Percentiles rank a stretch among this genome's conserved stretches.
These are phyloP conservation scores for Thoreauomyces humboldtii DNA, from an alignment of 192 early-diverging fungal species.

Conservation along the genomic window DNA sequence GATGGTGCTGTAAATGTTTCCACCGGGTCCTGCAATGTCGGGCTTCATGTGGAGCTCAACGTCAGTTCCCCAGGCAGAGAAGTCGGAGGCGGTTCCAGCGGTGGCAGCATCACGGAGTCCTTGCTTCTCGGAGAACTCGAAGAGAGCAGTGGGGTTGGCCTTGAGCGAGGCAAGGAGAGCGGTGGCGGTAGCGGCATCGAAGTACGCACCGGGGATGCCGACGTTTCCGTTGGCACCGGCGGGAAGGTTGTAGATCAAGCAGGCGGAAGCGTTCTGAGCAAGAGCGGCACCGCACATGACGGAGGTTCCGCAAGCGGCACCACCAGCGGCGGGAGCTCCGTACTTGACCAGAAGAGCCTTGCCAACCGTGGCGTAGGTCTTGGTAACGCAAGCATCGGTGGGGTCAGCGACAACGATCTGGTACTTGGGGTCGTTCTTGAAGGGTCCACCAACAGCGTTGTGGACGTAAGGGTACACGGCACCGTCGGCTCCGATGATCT, in stretches of 20 bases:
- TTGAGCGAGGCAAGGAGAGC: slow-evolving; percentile 27
- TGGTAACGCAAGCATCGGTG: slow-evolving; percentile 20
- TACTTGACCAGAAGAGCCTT: slow-evolving; percentile 36
- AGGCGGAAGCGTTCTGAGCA: slow-evolving; percentile 25
- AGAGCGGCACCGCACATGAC: slow-evolving; percentile 28
- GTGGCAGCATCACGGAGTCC: slow-evolving; percentile 42
- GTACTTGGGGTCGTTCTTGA: not conserved
- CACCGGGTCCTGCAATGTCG: slow-evolving; percentile 42
- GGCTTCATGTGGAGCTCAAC: slow-evolving; percentile 65
- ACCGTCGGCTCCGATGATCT: not conserved
- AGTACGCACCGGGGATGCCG: slow-evolving; percentile 13
- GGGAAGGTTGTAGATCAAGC: slow-evolving; percentile 33
- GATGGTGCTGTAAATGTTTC: slow-evolving; percentile 33
- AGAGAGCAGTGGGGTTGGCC: slow-evolving; percentile 25
- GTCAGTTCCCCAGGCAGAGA: slow-evolving; percentile 73
- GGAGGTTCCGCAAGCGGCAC: slow-evolving; percentile 1
- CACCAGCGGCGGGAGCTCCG: no score
- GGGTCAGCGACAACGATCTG: slow-evolving; percentile 16
- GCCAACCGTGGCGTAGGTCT: slow-evolving; percentile 19
- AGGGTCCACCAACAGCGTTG: no score
- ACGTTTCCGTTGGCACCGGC: slow-evolving; percentile 21
- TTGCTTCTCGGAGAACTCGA: slow-evolving; percentile 49
- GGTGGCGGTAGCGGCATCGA: slow-evolving; percentile 9
- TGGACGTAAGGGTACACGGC: slow-evolving; percentile 3
- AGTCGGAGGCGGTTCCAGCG: slow-evolving; percentile 65